Conservation (phyloP, 2,329 filamentous ascomycete genomes). For the Calonectria multiphialidica region DNA sequence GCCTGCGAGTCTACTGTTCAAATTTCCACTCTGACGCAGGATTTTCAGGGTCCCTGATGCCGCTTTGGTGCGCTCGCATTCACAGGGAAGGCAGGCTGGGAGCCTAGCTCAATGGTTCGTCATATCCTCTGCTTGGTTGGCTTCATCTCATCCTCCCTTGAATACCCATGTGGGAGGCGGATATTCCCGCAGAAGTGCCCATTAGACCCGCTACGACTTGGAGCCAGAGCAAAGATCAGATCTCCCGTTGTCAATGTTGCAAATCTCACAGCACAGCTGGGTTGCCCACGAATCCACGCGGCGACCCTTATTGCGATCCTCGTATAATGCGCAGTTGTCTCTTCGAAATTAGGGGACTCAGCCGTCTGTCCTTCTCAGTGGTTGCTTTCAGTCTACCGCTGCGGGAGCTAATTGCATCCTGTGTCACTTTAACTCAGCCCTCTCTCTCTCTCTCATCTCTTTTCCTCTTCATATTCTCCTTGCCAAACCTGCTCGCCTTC, state of each 20-base stretch:
- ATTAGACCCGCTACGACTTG: not conserved
- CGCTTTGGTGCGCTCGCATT: not conserved
- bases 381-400: not conserved
- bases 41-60: not conserved
- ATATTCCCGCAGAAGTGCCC: not conserved
- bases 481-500: not conserved
- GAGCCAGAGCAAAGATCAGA: not conserved
- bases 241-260: not conserved
- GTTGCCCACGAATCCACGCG: not conserved
- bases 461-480: not conserved
- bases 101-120: not conserved
- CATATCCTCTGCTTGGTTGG: not conserved
- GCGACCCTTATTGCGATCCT: not conserved
- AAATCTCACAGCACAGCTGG: not conserved
- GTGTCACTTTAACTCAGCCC: not conserved
- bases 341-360: not conserved
- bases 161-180: conserved; percentile 1
- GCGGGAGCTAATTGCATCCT: not conserved
- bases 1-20: not conserved
- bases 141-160: not conserved
- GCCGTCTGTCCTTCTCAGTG: not conserved
- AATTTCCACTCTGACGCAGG: not conserved
- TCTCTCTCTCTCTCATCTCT: not conserved
- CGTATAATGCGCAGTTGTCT: not conserved
- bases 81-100: not conserved